Evolutionary conservation across 495 filamentous ascomycete species (phyloP).

Genomic region (Aspergillus ostianus): DNA sequence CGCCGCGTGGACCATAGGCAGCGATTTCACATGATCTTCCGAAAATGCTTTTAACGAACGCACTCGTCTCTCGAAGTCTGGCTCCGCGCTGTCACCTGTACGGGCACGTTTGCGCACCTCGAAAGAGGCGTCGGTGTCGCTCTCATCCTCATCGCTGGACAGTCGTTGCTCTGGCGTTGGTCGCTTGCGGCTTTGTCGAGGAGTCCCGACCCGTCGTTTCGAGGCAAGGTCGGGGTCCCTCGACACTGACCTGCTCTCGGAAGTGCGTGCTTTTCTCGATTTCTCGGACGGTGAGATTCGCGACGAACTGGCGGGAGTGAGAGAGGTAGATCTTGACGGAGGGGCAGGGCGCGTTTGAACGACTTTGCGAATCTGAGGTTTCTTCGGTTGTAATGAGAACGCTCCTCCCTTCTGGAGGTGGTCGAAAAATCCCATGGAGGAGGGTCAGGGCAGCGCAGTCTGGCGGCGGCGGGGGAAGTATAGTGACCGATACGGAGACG

Average conservation of each 20-base stretch:
- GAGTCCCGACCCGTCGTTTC: conserved; percentile 36
- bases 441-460: conserved; percentile 3
- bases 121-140: conserved; percentile 46
- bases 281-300: conserved; percentile 23
- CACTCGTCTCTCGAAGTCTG: conserved; percentile 58
- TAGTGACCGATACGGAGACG: neutral
- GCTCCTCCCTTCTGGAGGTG: conserved; percentile 54
- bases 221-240: conserved; percentile 33
- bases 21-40: conserved; percentile 48
- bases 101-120: conserved; percentile 48
- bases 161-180: conserved; percentile 46
- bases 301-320: conserved; percentile 22
- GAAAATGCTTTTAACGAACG: conserved; percentile 61
- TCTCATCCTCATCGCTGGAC: conserved; percentile 50
- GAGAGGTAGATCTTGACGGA: conserved; percentile 30
- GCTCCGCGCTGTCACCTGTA: conserved; percentile 42
- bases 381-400: conserved; percentile 50
- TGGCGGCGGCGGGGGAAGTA: conserved; percentile 1
- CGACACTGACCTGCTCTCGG: conserved; percentile 35
- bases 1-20: conserved; percentile 63
- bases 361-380: conserved; percentile 49
- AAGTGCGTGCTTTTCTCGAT: conserved; percentile 26
- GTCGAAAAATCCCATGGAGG: conserved; percentile 54
- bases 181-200: conserved; percentile 43
- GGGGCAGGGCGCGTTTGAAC: conserved; percentile 39